Percentiles rank a stretch among this genome's conserved stretches.
phyloP scores from a whole-genome alignment of 2,329 filamentous ascomycete genomes.

The Botrytis medusae region DNA sequence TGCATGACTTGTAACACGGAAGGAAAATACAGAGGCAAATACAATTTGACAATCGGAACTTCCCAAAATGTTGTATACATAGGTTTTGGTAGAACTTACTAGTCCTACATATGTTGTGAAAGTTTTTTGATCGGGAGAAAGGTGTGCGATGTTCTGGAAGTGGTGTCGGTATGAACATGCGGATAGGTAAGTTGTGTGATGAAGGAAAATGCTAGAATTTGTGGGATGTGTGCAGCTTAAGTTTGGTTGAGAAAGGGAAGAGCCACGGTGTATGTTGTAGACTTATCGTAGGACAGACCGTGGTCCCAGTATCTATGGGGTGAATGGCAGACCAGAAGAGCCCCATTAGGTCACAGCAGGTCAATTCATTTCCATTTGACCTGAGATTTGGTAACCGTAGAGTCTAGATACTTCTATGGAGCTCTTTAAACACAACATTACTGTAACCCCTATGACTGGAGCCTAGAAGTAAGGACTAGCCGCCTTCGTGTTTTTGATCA shows the following conservation, averaged over 20 bases:
- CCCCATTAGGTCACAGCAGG: background rate
- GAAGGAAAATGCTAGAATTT: background rate
- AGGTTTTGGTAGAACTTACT: background rate
- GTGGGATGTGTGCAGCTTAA: background rate
- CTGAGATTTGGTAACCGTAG: background rate
- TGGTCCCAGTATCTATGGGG: background rate
- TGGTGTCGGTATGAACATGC: background rate
- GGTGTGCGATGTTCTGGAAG: background rate
- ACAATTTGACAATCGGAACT: background rate
- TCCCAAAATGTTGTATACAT: conserved; percentile 3
- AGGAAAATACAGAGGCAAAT: background rate
- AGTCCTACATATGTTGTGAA: background rate
- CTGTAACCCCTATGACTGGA: background rate
- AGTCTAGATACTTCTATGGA: background rate
- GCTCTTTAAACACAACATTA: background rate
- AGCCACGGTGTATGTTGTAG: background rate
- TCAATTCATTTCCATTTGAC: background rate
- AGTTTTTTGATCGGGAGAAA: background rate
- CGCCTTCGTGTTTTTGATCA: background rate
- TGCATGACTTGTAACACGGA: conserved; percentile 1
- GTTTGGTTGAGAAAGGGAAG: too few species aligned
- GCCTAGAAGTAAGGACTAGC: background rate
- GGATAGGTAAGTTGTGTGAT: background rate
- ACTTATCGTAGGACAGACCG: background rate
- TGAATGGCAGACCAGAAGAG: too few species aligned